These are phyloP conservation scores for Fagopyrum tataricum DNA, from an alignment of 148 eudicot genomes.

Conservation along the genomic window DNA sequence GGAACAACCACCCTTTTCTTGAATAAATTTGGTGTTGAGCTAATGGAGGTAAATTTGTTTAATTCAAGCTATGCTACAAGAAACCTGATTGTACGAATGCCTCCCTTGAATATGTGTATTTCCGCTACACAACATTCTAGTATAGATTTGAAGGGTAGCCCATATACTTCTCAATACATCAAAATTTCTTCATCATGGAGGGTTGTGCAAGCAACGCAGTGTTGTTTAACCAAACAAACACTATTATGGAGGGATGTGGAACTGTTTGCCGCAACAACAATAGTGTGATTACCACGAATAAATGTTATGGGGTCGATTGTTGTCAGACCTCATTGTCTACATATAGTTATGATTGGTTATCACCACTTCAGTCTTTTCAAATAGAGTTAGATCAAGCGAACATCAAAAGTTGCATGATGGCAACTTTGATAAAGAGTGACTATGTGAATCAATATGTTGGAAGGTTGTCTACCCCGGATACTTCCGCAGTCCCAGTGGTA, in stretches of 20 bases:
- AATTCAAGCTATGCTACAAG: neutral
- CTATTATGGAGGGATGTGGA: conserved; percentile 17
- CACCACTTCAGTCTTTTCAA: neutral
- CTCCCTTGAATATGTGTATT: conserved; percentile 10
- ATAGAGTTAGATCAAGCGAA: neutral
- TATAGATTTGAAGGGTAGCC: conserved; percentile 15
- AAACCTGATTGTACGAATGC: neutral
- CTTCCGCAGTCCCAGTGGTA: neutral
- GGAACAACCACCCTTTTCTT: conserved; percentile 16
- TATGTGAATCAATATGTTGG: neutral
- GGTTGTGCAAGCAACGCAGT: conserved; percentile 15
- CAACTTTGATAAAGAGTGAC: neutral
- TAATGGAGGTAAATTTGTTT: neutral
- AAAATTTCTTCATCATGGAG: conserved; percentile 16
- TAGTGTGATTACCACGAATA: neutral
- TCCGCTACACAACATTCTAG: neutral
- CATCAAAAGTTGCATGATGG: neutral
- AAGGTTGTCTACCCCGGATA: neutral
- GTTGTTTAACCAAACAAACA: conserved; percentile 5
- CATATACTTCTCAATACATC: neutral
- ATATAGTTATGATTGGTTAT: neutral
- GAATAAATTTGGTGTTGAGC: conserved; percentile 11
- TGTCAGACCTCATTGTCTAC: conserved; percentile 23
- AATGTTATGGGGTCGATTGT: conserved; percentile 34
- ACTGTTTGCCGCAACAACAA: conserved; percentile 15